A percentile compares a stretch with the other conserved stretches of the same genome.
These are phyloP conservation scores for Saccharomycopsis fermentans DNA, from an alignment of 805 yeast species.

Conservation along the genomic window DNA sequence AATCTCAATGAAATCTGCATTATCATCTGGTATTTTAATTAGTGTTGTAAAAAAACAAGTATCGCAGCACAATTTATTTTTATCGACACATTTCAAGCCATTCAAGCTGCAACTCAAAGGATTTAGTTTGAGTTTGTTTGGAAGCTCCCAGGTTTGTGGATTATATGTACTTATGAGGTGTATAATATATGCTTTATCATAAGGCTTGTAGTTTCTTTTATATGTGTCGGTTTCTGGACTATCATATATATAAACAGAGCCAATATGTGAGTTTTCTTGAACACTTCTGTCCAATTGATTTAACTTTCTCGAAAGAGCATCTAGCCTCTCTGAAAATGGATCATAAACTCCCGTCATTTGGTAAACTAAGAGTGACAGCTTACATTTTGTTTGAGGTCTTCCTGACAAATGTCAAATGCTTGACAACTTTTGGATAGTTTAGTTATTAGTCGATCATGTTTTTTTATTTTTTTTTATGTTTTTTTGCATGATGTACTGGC, in stretches of 20 bases:
- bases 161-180: not conserved
- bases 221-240: not conserved
- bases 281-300: not conserved
- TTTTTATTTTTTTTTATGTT: too few relatives aligned
- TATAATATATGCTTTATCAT: not conserved
- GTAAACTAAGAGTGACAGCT: not conserved
- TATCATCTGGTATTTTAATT: not conserved
- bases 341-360: not conserved
- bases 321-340: not conserved
- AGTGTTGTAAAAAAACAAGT: not conserved
- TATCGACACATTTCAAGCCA: constrained; percentile 4
- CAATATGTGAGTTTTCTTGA: not conserved
- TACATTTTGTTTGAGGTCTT: not conserved
- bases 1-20: not conserved
- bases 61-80: constrained; percentile 1
- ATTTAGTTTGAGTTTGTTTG: not conserved
- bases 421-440: too few relatives aligned
- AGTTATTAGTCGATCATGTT: too few relatives aligned
- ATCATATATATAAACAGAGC: not conserved
- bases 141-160: not conserved
- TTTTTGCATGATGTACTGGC: too few relatives aligned
- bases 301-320: not conserved
- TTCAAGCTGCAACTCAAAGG: constrained; percentile 3
- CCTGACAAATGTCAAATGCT: too few relatives aligned
- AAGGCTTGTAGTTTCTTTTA: not conserved